Evolutionary conservation across 1,139 yeast genomes (phyloP).

Genomic region (Candida tetrigidarum): DNA sequence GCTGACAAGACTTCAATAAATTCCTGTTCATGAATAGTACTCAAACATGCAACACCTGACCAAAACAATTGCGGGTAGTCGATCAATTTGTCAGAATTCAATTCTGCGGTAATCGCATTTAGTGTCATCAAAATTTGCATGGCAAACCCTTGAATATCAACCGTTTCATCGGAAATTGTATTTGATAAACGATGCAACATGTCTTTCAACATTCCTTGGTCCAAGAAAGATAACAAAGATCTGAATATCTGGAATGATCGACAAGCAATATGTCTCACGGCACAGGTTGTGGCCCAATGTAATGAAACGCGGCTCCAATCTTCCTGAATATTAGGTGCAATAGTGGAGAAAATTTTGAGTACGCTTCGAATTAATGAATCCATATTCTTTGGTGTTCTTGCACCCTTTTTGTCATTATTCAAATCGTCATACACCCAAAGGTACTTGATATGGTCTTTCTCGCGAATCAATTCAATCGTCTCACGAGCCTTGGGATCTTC

Average conservation of each 20-base stretch:
- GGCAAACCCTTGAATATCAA: constrained; percentile 94
- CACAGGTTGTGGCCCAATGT: constrained; percentile 97
- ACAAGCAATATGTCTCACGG: constrained; percentile 96
- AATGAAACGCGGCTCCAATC: constrained; percentile 88
- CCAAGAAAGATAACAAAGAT: constrained; percentile 75
- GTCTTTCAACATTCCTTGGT: constrained; percentile 88
- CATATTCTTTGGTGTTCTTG: constrained; percentile 88
- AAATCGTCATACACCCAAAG: constrained; percentile 91
- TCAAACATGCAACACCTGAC: constrained; percentile 93
- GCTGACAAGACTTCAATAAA: constrained; percentile 86
- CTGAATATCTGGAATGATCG: constrained; percentile 93
- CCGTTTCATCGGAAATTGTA: constrained; percentile 86
- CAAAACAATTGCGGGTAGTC: constrained; percentile 95
- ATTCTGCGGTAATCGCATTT: constrained; percentile 87
- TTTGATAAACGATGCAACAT: constrained; percentile 93
- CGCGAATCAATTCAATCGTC: constrained; percentile 58
- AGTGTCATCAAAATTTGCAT: constrained; percentile 97
- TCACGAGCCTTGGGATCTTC: constrained; percentile 56
- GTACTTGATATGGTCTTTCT: constrained; percentile 37
- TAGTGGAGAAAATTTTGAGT: constrained; percentile 56
- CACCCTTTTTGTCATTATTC: constrained; percentile 75
- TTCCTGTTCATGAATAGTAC: constrained; percentile 91
- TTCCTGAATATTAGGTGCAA: constrained; percentile 60
- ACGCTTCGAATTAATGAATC: constrained; percentile 72
- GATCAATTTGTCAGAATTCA: constrained; percentile 75